Percentiles rank a stretch among this genome's conserved stretches.
These are phyloP conservation scores for Cladorrhinum sp. DNA, from an alignment of 2,329 filamentous ascomycete genomes.

Conservation along the genomic window DNA sequence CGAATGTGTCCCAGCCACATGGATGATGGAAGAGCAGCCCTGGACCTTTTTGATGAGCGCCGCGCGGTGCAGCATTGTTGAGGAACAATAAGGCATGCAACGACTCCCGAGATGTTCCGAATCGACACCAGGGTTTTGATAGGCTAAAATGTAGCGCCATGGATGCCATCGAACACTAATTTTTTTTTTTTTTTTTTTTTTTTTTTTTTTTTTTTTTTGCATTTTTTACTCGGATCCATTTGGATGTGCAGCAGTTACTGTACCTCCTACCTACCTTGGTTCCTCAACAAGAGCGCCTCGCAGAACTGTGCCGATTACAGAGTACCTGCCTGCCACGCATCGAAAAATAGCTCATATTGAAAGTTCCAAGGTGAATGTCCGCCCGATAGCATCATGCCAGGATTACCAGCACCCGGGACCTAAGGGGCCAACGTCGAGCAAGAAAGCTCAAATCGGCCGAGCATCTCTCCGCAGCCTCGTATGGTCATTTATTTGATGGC, in stretches of 20 bases:
- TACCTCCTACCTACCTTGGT: neutral
- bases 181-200: constrained; percentile 14
- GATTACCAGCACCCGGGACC: neutral
- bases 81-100: neutral
- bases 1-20: constrained; percentile 13
- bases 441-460: neutral
- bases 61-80: neutral
- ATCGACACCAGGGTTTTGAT: constrained; percentile 18
- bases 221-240: constrained; percentile 1
- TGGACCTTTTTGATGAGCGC: no score
- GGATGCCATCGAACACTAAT: neutral
- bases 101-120: constrained; percentile 26
- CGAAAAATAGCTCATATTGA: constrained; percentile 5
- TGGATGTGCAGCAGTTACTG: neutral
- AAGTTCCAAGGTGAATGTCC: no score
- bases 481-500: neutral
- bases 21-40: no score
- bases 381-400: neutral
- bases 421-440: neutral
- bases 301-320: neutral
- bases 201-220: constrained; percentile 13
- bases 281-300: neutral
- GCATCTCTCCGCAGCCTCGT: neutral
- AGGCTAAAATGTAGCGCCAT: constrained; percentile 22
- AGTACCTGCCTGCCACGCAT: neutral